Base-by-base conservation (phyloP, 306 rosid species). In the Aeschynomene evenia region DNA sequence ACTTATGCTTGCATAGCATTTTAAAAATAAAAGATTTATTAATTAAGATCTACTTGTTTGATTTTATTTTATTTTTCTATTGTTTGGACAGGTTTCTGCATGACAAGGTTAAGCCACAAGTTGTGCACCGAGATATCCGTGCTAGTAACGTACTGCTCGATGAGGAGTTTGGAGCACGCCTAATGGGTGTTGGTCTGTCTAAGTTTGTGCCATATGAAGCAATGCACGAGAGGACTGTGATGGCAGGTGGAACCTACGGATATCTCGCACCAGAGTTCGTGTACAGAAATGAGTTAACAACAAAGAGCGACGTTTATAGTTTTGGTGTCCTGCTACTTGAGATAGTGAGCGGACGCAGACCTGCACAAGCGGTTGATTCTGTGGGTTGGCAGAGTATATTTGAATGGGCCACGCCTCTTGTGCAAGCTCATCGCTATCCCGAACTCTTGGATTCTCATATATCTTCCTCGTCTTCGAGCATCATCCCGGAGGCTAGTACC, bases 331-430 rank as follows among this genome's bases (percentile, higher is more conserved):
- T 94, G 18, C 82, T 94, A 42, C 99, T 94, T 37, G 97, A 94
- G 81, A 89, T 94, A 63, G 96, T 95, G 15, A 91, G 84, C 0
- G 99, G 99, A 18, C 95, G 97, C 18, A 89, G 99, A 81, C 97
- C 99, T 8, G 89, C 99, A 8, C 99, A 95, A 77, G 89, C 97
- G 37, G 96, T 87, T 55, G 97, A 95, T 81, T 87, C 99, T 0
- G 89, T 95, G 34, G 96, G 99, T 70, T 94, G 96, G 99, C 99
- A 94, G 82, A 91, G 99, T 70, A 87, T 94, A 66, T 94, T 94
- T 9, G 99, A 91, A 71, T 94, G 99, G 99, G 96, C 97, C 1
- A 91, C 99, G 0, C 99, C 99, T 12, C 88, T 94, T 20, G 97
- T 91, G 26, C 97, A 91, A 73, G 95, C 95, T 52, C 91, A 94